These are phyloP conservation scores for Neospermospora avenae DNA, from an alignment of 2,329 filamentous ascomycete species.

Conservation along the genomic window DNA sequence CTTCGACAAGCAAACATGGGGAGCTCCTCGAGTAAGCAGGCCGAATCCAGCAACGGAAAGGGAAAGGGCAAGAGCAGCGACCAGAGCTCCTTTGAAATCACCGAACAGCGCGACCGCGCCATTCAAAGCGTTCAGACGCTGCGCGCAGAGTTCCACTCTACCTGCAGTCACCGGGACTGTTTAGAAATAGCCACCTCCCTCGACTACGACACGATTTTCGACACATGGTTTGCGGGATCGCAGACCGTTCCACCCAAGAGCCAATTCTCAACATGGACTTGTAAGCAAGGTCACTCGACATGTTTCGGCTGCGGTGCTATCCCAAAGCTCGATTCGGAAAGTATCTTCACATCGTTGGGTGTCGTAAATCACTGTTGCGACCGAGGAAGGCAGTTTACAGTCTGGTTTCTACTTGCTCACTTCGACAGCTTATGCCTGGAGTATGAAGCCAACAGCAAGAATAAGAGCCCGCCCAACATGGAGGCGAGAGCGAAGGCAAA, in stretches of 20 bases:
- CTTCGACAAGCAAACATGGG: not conserved
- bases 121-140: not conserved
- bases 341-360: slow-evolving; percentile 21
- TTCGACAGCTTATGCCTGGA: slow-evolving; percentile 14
- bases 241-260: slow-evolving; percentile 19
- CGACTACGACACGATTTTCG: slow-evolving; percentile 8
- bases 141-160: slow-evolving; percentile 6
- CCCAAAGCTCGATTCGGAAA: slow-evolving; percentile 9
- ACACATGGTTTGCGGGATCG: slow-evolving; percentile 18
- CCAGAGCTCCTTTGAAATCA: not conserved
- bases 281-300: slow-evolving; percentile 12
- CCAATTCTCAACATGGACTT: slow-evolving; percentile 15
- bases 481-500: not conserved
- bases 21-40: not conserved
- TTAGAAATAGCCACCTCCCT: not conserved
- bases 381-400: slow-evolving; percentile 14
- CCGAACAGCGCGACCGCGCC: not conserved
- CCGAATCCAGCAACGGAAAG: not conserved
- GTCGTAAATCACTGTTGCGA: slow-evolving; percentile 25
- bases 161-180: slow-evolving; percentile 6
- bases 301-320: slow-evolving; percentile 21
- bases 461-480: not conserved
- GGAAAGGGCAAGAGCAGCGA: not conserved
- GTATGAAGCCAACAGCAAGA: not conserved
- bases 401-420: slow-evolving; percentile 22